phyloP scores from a whole-genome alignment of 108 stramenopile genomes.

The Fistulifera pelliculosa region DNA sequence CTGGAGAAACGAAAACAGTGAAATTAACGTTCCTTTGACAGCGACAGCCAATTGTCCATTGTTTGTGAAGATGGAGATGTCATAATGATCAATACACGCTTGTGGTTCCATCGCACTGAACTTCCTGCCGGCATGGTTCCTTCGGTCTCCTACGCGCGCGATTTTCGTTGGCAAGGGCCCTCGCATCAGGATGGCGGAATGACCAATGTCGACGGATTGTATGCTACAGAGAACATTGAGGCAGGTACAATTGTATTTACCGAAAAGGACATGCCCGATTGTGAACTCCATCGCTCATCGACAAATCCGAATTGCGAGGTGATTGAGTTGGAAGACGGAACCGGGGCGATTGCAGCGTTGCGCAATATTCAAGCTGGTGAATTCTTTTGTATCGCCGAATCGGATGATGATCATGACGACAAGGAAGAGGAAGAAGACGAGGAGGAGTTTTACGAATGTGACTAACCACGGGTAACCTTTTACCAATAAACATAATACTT shows the following conservation, averaged over 20 bases:
- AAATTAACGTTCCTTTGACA: not conserved
- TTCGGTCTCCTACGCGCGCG: conserved; percentile 79
- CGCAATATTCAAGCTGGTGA: conserved; percentile 64
- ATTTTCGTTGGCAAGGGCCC: conserved; percentile 42
- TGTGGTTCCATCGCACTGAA: conserved; percentile 85
- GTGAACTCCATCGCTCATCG: conserved; percentile 54
- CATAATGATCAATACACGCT: conserved; percentile 63
- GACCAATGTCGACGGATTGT: conserved; percentile 82
- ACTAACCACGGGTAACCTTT: too few species aligned
- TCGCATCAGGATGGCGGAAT: conserved; percentile 20
- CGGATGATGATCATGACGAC: conserved; percentile 38
- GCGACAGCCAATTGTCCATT: conserved; percentile 22
- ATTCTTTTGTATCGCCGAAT: conserved; percentile 76
- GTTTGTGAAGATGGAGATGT: conserved; percentile 71
- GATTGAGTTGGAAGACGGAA: conserved; percentile 60
- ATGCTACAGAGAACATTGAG: conserved; percentile 68
- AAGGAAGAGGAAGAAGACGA: conserved; percentile 17
- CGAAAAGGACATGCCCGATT: conserved; percentile 65
- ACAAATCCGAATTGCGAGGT: conserved; percentile 69
- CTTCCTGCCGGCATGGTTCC: conserved; percentile 52
- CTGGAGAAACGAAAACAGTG: conserved; percentile 7
- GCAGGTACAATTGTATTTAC: conserved; percentile 73
- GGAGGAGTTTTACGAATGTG: conserved; percentile 4
- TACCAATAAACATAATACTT: too few species aligned
- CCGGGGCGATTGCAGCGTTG: conserved; percentile 62